Evolutionary conservation across 306 rosid species (phyloP).

Genomic region (Dalbergia cultrata): DNA sequence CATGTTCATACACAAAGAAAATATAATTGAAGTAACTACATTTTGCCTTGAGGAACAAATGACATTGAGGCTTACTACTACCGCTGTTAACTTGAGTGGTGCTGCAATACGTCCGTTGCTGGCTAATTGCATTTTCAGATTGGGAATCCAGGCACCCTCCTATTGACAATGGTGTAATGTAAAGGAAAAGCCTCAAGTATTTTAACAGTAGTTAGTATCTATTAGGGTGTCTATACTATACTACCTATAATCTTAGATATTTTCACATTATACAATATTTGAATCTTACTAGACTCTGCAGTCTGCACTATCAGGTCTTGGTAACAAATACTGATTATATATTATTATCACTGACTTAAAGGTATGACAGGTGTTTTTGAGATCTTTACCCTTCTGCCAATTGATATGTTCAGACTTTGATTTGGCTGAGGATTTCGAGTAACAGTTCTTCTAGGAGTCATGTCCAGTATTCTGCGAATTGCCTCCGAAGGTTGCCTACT

Average conservation of each 20-base stretch:
- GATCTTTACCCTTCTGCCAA: neutral
- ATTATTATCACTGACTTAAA: neutral
- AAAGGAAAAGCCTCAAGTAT: neutral
- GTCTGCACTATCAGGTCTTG: too few relatives aligned
- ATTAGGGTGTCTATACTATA: too few relatives aligned
- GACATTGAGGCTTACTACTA: neutral
- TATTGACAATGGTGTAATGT: neutral
- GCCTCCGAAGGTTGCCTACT: neutral
- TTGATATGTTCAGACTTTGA: neutral
- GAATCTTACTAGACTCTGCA: too few relatives aligned
- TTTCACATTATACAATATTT: too few relatives aligned
- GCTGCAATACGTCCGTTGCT: neutral
- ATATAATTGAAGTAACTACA: neutral
- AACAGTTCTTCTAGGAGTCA: neutral
- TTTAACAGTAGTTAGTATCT: neutral
- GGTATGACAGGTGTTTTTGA: neutral
- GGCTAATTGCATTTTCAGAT: neutral
- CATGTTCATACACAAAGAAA: neutral
- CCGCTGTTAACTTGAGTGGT: neutral
- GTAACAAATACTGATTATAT: too few relatives aligned
- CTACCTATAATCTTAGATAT: too few relatives aligned
- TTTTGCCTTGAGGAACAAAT: neutral
- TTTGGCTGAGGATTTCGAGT: neutral
- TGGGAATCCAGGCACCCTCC: neutral
- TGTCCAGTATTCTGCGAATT: conserved; percentile 5